Evolutionary conservation across 2,329 filamentous ascomycete genomes (phyloP).

Genomic region (Xylariaceae sp.): DNA sequence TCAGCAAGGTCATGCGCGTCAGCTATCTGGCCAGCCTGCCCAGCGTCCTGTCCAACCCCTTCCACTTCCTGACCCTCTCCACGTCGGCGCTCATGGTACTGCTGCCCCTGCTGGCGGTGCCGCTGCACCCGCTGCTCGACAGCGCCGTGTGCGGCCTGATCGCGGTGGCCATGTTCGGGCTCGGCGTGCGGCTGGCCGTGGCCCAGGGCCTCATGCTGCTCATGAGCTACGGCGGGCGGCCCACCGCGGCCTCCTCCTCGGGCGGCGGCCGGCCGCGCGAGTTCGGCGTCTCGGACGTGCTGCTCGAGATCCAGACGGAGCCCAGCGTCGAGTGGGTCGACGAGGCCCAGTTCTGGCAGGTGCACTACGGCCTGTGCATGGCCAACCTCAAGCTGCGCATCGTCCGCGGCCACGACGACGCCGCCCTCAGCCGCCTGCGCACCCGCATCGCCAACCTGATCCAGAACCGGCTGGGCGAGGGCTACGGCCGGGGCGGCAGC

Average conservation of each 20-base stretch:
- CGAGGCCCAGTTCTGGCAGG: constrained; percentile 96
- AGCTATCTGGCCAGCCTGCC: constrained; percentile 75
- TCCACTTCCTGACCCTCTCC: constrained; percentile 86
- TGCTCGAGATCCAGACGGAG: constrained; percentile 78
- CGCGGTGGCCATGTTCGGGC: constrained; percentile 77
- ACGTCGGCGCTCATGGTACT: constrained; percentile 76
- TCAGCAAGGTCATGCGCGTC: constrained; percentile 85
- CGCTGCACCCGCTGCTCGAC: constrained; percentile 79
- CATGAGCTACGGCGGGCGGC: constrained; percentile 68
- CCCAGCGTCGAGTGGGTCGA: constrained; percentile 69
- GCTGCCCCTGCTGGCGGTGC: constrained; percentile 71
- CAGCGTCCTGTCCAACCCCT: constrained; percentile 85
- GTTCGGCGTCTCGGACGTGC: constrained; percentile 59
- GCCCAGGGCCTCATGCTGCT: constrained; percentile 89
- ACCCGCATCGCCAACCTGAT: constrained; percentile 71
- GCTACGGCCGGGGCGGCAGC: constrained; percentile 71
- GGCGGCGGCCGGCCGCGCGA: constrained; percentile 26
- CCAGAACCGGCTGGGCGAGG: constrained; percentile 78
- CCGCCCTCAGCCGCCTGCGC: constrained; percentile 63
- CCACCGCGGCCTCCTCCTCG: constrained; percentile 6
- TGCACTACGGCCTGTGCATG: constrained; percentile 95
- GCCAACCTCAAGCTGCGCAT: constrained; percentile 82
- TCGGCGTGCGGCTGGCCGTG: constrained; percentile 76
- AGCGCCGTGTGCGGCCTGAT: constrained; percentile 73
- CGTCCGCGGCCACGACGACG: constrained; percentile 56